These are phyloP conservation scores for Pseudomassariella vexata DNA, from an alignment of 2,329 filamentous ascomycete genomes.

Conservation along the genomic window DNA sequence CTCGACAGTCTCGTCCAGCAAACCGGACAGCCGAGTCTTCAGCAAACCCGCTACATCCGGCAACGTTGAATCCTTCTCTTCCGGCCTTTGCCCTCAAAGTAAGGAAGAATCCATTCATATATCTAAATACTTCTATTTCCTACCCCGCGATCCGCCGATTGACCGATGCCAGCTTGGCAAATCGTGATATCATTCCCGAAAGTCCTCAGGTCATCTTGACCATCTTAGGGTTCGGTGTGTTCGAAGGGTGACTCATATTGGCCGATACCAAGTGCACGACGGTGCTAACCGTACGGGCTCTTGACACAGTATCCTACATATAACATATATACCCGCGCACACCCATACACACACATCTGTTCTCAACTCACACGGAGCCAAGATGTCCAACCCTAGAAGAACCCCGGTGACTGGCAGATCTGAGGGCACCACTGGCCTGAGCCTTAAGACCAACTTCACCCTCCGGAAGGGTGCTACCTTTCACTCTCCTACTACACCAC, in stretches of 20 bases:
- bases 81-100: constrained; percentile 1
- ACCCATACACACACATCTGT: constrained; percentile 14
- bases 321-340: constrained; percentile 11
- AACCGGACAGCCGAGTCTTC: background rate
- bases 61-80: background rate
- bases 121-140: constrained; percentile 5
- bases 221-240: constrained; percentile 18
- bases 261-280: constrained; percentile 20
- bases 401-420: constrained; percentile 37
- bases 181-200: constrained; percentile 17
- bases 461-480: constrained; percentile 69
- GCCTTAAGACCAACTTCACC: constrained; percentile 49
- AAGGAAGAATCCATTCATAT: constrained; percentile 2
- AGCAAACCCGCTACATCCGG: background rate
- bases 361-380: constrained; percentile 22
- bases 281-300: constrained; percentile 22
- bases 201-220: constrained; percentile 18
- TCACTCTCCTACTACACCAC: constrained; percentile 43
- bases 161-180: constrained; percentile 17
- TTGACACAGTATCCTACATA: constrained; percentile 16
- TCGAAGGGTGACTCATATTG: constrained; percentile 26
- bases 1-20: background rate
- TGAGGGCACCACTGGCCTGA: constrained; percentile 34
- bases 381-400: constrained; percentile 46
- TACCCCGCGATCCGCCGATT: constrained; percentile 13